Percentiles rank a stretch among this genome's conserved stretches.
Evolutionary conservation across 2,329 filamentous ascomycete genomes (phyloP).

Genomic region (Tolypocladium paradoxum): DNA sequence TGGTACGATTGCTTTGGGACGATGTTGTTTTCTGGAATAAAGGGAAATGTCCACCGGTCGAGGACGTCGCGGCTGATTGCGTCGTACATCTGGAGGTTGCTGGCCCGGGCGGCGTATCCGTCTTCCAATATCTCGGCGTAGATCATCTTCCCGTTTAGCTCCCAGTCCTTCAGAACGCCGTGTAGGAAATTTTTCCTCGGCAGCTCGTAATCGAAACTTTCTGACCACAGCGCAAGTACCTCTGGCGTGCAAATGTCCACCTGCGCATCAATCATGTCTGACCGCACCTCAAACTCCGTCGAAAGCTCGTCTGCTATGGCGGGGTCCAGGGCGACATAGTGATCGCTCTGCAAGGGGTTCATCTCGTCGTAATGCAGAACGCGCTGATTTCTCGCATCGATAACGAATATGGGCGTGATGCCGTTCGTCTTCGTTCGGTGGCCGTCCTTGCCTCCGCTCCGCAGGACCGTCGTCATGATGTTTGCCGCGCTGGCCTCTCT

Average conservation of each 20-base stretch:
- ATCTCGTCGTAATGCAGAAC: slow-evolving; percentile 95
- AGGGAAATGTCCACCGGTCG: slow-evolving; percentile 75
- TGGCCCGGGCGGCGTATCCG: slow-evolving; percentile 77
- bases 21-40: slow-evolving; percentile 83
- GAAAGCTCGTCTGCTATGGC: slow-evolving; percentile 62
- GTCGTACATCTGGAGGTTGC: slow-evolving; percentile 82
- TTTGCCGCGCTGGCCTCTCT: slow-evolving; percentile 80
- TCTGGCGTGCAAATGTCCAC: slow-evolving; percentile 98
- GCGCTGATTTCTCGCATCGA: slow-evolving; percentile 68
- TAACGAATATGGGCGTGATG: slow-evolving; percentile 72
- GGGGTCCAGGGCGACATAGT: slow-evolving; percentile 63
- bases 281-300: slow-evolving; percentile 67
- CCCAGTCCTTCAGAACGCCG: slow-evolving; percentile 91
- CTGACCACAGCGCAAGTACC: slow-evolving; percentile 87
- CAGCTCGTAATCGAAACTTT: slow-evolving; percentile 94
- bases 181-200: slow-evolving; percentile 82
- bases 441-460: slow-evolving; percentile 56
- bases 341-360: slow-evolving; percentile 53
- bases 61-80: slow-evolving; percentile 81
- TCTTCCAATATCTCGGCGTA: slow-evolving; percentile 77
- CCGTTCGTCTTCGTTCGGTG: slow-evolving; percentile 71
- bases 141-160: slow-evolving; percentile 94
- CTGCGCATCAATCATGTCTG: slow-evolving; percentile 84
- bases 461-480: slow-evolving; percentile 93
- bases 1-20: slow-evolving; percentile 67